Evolutionary conservation across 2,329 filamentous ascomycete species (phyloP), one percentile per base, ranked within the genome.

Genomic region (Diaporthe ampelina): DNA sequence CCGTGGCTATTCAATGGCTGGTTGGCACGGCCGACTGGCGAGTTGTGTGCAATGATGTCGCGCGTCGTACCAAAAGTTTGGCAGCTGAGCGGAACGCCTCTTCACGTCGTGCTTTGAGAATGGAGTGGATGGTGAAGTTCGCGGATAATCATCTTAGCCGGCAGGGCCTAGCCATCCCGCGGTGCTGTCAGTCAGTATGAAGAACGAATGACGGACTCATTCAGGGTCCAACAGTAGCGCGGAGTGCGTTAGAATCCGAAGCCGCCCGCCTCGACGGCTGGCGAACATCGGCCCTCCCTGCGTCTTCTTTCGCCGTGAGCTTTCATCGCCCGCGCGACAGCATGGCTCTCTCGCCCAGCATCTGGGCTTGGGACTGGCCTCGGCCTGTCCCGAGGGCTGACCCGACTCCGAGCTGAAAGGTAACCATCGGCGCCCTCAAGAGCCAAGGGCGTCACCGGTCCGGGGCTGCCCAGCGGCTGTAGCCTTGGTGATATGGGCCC

Each of bases 381-480:
- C 10, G 77, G 76, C 13, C 77, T 70, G n/a, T 71, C 70, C 11
- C 57, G 54, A 32, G 61, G 61, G 29, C 61, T 67, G 19, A 29
- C 26, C 11, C 43, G 29, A 40, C 48, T 21, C n/a, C 63, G 63
- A 48, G 63, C 63, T 40, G 80, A 81, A 45, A 86, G 79, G 50
- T 88, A 85, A 13, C 81, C 81, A 19, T 81, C 79, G 0, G 83
- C 79, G 26, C 85, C 86, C 52, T 86, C 86, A 9, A 92, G 80
- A 24, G 90, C 88, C 85, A 92, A 90, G 1, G 90, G 90, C 1
- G 90, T 92, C 19, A 92, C 89, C 0, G 90, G 89, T 0, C 90
- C 90, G 0, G 90, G 89, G 74, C 89, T 91, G 4, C 89, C 88
- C 15, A 90, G 78, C 0, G 90, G 90, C 56, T 81, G 80, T 8